Base-by-base conservation (phyloP, 495 filamentous ascomycete genomes). In the Penicillium bovifimosum region DNA sequence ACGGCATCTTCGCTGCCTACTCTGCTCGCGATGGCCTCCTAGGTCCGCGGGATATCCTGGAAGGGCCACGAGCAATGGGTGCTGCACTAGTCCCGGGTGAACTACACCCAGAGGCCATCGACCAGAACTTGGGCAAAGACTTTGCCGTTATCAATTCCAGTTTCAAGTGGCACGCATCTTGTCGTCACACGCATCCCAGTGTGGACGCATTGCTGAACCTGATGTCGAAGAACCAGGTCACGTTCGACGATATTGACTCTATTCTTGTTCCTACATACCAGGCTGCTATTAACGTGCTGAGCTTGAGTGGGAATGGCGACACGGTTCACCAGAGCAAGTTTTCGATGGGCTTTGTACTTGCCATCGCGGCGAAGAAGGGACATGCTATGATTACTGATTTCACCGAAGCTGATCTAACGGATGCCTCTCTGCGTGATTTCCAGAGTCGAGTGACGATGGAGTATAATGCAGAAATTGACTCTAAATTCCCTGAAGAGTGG, bases 301-400 rank as follows among this genome's bases (percentile, higher is more conserved):
- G 64, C 4, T 47, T 71, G 2, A 63, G 60, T 38, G 68, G 64
- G 9, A 38, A 41, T 9, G 62, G 61, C 1, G 62, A 69, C 39
- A 71, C 68, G 10, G 68, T 71, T 13, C 68, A 71, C 20, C 68
- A 71, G 35, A 71, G 68, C 49, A 71, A 71, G 47, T 71, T 71
- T 51, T 64, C 62, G 2, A 71, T 71, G 68, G 68, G 68, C 11
- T 71, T 71, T 58, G 68, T 71, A n/a, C 54, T 71, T 9, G 68
- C 66, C 9, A 54, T 71, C 29, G 59, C 64, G 28, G 68, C 68
- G 9, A 71, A 67, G 51, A 67, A 67, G 28, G 64, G 66, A 3
- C 62, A 63, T 29, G 68, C 68, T 41, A 65, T 65, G 60, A 67
- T 71, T 24, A 66, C 62, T 2, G 68, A 71, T 41, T 71, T 71